Conservation (phyloP, 75 land plant genomes). For the Cupressus sempervirens region DNA sequence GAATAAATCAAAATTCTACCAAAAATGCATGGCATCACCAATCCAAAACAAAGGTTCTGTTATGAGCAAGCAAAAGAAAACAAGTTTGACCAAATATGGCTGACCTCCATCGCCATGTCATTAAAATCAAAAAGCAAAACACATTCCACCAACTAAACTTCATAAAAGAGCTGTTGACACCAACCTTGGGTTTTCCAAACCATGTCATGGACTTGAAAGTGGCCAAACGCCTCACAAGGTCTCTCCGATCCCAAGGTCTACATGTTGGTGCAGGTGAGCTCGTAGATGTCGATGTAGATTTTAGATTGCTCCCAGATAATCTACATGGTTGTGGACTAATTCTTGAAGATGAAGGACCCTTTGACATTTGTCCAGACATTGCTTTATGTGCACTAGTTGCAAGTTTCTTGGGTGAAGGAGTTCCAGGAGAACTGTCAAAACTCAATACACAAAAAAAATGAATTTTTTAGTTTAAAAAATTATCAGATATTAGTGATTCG, state of each 20-base stretch:
- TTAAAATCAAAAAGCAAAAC: not conserved
- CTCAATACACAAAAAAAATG: not conserved
- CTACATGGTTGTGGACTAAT: constrained; percentile 10
- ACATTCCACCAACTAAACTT: not conserved
- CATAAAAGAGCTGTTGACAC: not conserved
- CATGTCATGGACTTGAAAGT: constrained; percentile 98
- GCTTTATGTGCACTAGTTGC: constrained; percentile 6
- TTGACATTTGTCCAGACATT: constrained; percentile 15
- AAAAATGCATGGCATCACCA: not conserved
- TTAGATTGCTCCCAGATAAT: constrained; percentile 6
- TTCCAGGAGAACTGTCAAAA: constrained; percentile 16
- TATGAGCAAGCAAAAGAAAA: not conserved
- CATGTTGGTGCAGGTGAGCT: constrained; percentile 42
- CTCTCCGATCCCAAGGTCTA: constrained; percentile 96
- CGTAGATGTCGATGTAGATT: not conserved
- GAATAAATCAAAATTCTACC: not conserved
- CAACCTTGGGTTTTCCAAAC: constrained; percentile 91
- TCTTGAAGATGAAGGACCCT: constrained; percentile 11
- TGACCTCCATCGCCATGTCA: not conserved
- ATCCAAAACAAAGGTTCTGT: not conserved
- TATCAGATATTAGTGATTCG: not conserved
- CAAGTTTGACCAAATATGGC: not conserved
- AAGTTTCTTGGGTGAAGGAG: constrained; percentile 12
- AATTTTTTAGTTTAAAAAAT: not conserved
- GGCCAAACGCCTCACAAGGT: constrained; percentile 68